Percentiles rank a stretch among this genome's conserved stretches.
Evolutionary conservation across 2,329 filamentous ascomycete species (phyloP).

Genomic region (Cordyceps cicadae): DNA sequence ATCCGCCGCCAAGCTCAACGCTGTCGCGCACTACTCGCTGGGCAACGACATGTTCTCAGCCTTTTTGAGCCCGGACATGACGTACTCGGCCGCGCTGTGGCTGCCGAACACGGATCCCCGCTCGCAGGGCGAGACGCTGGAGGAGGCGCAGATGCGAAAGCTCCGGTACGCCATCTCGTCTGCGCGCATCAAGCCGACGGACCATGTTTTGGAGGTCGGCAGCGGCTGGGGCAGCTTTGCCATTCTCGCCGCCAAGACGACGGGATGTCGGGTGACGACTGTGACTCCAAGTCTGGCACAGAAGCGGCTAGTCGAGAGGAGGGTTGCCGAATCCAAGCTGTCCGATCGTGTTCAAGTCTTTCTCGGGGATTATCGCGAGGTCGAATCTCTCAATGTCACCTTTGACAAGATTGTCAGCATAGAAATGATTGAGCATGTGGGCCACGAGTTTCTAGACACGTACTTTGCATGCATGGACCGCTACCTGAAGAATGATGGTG

Average conservation of each 20-base stretch:
- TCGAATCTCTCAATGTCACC: constrained; percentile 41
- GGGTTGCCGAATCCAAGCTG: constrained; percentile 55
- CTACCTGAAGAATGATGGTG: constrained; percentile 57
- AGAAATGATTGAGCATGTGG: constrained; percentile 71
- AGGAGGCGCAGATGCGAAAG: constrained; percentile 61
- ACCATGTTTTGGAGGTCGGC: constrained; percentile 67
- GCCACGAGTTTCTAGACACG: constrained; percentile 55
- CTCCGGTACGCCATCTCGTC: constrained; percentile 57
- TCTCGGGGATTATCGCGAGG: constrained; percentile 59
- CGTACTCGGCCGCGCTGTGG: constrained; percentile 66
- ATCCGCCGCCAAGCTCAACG: constrained; percentile 53
- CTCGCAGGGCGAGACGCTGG: constrained; percentile 46
- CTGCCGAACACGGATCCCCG: constrained; percentile 21
- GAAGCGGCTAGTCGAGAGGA: constrained; percentile 56
- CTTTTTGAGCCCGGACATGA: constrained; percentile 66
- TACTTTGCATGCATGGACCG: constrained; percentile 60
- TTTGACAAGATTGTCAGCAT: constrained; percentile 69
- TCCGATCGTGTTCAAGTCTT: constrained; percentile 52
- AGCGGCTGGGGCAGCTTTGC: constrained; percentile 70
- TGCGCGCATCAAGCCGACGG: constrained; percentile 51
- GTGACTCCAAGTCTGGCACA: constrained; percentile 63
- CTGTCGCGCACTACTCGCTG: constrained; percentile 67
- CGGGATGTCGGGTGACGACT: constrained; percentile 62
- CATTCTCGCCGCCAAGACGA: constrained; percentile 57
- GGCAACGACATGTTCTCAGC: constrained; percentile 69